Conservation (phyloP, 2,329 filamentous ascomycete genomes). For the Didymella arachidicola region DNA sequence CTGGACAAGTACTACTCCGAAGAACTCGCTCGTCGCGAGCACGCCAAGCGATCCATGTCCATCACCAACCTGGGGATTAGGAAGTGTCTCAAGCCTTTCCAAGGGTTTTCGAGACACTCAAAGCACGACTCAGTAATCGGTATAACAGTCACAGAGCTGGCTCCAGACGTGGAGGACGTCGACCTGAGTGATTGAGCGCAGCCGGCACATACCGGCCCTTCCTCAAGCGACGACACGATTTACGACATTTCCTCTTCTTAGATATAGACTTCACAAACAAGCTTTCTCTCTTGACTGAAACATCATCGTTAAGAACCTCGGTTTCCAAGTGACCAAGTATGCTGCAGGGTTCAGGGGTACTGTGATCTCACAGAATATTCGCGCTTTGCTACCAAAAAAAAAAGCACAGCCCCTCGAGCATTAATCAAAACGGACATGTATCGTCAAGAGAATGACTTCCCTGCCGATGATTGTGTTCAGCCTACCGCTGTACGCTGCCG, state of each 20-base stretch:
- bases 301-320: neutral
- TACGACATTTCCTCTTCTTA: constrained; percentile 7
- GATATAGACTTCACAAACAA: constrained; percentile 7
- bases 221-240: constrained; percentile 7
- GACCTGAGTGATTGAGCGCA: constrained; percentile 15
- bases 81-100: constrained; percentile 19
- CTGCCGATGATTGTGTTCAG: neutral
- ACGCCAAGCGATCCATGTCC: constrained; percentile 12
- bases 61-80: constrained; percentile 8
- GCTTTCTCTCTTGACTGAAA: neutral
- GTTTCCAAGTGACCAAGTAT: neutral
- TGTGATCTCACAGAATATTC: neutral
- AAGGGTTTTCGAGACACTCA: constrained; percentile 13
- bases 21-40: constrained; percentile 15
- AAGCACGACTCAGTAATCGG: constrained; percentile 23
- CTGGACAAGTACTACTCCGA: constrained; percentile 24
- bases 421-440: neutral
- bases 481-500: neutral
- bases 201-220: neutral
- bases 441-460: neutral
- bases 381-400: neutral
- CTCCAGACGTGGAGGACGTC: constrained; percentile 13
- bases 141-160: constrained; percentile 14
- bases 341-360: neutral
- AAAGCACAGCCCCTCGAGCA: neutral